A percentile compares a stretch with the other conserved stretches of the same genome.
Evolutionary conservation across 2,329 filamentous ascomycete genomes (phyloP).

Genomic region (Phoma sp.): DNA sequence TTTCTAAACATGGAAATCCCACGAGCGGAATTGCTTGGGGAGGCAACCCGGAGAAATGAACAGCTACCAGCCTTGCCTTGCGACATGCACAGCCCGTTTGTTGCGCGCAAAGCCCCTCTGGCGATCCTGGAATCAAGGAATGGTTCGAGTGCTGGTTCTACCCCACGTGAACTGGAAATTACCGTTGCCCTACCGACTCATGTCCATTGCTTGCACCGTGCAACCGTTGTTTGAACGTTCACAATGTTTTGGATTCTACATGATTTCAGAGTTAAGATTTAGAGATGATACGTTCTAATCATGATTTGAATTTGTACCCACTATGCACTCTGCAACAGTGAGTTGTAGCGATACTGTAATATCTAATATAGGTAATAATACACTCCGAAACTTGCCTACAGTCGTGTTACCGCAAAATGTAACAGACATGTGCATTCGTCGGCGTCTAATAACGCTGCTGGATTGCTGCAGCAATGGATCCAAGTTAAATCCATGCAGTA

Average conservation of each 20-base stretch:
- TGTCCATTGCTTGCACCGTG: constrained; percentile 11
- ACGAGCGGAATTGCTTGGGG: constrained; percentile 4
- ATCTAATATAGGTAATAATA: neutral
- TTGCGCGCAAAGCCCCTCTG: constrained; percentile 2
- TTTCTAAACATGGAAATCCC: constrained; percentile 8
- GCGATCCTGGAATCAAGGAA: constrained; percentile 4
- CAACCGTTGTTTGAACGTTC: constrained; percentile 15
- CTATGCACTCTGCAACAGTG: constrained; percentile 2
- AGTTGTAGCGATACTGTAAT: neutral
- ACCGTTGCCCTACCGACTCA: constrained; percentile 7
- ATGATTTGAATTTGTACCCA: neutral
- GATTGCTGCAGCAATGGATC: neutral
- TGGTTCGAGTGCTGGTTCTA: constrained; percentile 15
- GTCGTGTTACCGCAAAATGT: neutral
- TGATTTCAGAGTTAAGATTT: constrained; percentile 4
- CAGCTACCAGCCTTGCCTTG: constrained; percentile 13
- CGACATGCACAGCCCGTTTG: constrained; percentile 11
- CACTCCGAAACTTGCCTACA: neutral
- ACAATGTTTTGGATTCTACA: neutral
- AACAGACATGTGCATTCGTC: neutral
- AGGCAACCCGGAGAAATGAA: constrained; percentile 9
- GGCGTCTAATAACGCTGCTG: constrained; percentile 6
- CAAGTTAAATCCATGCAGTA: neutral
- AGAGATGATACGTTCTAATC: neutral
- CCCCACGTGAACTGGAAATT: constrained; percentile 15